Percentiles rank a stretch among this genome's conserved stretches.
Evolutionary conservation across 352 stramenopile species (phyloP).

Genomic region (Globisporangium lucens): DNA sequence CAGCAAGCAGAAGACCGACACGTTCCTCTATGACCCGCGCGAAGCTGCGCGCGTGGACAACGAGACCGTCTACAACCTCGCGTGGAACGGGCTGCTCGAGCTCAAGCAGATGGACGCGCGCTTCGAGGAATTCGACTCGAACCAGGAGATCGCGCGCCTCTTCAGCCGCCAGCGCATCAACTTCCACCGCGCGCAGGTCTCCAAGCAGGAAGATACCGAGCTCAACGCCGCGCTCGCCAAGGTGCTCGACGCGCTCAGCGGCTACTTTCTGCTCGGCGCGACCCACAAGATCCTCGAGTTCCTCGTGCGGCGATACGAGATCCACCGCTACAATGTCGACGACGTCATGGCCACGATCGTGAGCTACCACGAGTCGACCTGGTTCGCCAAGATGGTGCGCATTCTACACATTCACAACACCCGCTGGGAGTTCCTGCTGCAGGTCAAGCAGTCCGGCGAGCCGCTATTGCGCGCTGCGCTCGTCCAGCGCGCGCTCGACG

Average conservation of each 20-base stretch:
- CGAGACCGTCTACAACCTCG: slow-evolving; percentile 83
- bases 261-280: slow-evolving; percentile 74
- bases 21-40: slow-evolving; percentile 83
- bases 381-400: slow-evolving; percentile 84
- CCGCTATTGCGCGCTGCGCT: slow-evolving; percentile 66
- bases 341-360: slow-evolving; percentile 77
- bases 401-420: slow-evolving; percentile 80
- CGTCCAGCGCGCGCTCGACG: slow-evolving; percentile 70
- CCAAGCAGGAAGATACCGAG: slow-evolving; percentile 53
- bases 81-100: slow-evolving; percentile 78
- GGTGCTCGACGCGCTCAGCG: slow-evolving; percentile 80
- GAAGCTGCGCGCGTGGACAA: slow-evolving; percentile 80
- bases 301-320: slow-evolving; percentile 84
- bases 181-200: slow-evolving; percentile 74
- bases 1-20: slow-evolving; percentile 78
- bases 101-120: slow-evolving; percentile 72
- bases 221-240: slow-evolving; percentile 63
- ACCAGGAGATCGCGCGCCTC: slow-evolving; percentile 47
- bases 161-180: slow-evolving; percentile 74
- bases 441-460: slow-evolving; percentile 65
- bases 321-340: slow-evolving; percentile 87
- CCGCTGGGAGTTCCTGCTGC: slow-evolving; percentile 80
- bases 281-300: slow-evolving; percentile 89
- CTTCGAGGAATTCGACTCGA: slow-evolving; percentile 65
- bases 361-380: slow-evolving; percentile 82